Evolutionary conservation across 139 green algal genomes (phyloP).

Genomic region (Micromonas commoda): DNA sequence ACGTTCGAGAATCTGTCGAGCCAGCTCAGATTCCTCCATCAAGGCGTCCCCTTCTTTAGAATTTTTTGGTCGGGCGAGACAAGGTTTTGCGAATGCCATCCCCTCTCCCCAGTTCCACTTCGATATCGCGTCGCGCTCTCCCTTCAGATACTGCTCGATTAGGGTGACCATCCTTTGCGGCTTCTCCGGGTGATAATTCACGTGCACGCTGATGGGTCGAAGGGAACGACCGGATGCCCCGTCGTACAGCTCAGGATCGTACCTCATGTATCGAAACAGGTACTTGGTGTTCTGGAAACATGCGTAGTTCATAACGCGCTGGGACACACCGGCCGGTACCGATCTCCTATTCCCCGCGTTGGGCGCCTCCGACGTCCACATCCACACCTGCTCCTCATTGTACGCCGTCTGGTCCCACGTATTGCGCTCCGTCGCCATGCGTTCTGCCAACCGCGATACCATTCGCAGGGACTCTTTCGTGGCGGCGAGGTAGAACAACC

Average conservation of each 20-base stretch:
- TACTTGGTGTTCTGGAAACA: constrained; percentile 48
- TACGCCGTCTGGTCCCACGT: constrained; percentile 48
- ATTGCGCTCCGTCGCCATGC: constrained; percentile 26
- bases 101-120: constrained; percentile 26
- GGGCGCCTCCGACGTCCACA: not conserved
- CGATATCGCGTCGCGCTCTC: constrained; percentile 12
- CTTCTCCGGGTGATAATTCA: constrained; percentile 85
- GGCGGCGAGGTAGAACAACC: not conserved
- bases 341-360: not conserved
- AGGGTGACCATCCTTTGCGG: constrained; percentile 65
- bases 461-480: constrained; percentile 13
- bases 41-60: not conserved
- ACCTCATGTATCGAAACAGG: constrained; percentile 42
- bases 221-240: not conserved
- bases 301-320: constrained; percentile 40
- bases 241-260: constrained; percentile 6
- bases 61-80: not conserved
- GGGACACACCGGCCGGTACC: constrained; percentile 2
- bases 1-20: not conserved
- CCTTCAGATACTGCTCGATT: constrained; percentile 32
- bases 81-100: not conserved
- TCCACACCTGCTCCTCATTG: constrained; percentile 42
- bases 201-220: constrained; percentile 43
- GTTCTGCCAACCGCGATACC: not conserved
- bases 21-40: not conserved